phyloP scores from a whole-genome alignment of 2,329 filamentous ascomycete genomes.

The Alternaria consortialis region DNA sequence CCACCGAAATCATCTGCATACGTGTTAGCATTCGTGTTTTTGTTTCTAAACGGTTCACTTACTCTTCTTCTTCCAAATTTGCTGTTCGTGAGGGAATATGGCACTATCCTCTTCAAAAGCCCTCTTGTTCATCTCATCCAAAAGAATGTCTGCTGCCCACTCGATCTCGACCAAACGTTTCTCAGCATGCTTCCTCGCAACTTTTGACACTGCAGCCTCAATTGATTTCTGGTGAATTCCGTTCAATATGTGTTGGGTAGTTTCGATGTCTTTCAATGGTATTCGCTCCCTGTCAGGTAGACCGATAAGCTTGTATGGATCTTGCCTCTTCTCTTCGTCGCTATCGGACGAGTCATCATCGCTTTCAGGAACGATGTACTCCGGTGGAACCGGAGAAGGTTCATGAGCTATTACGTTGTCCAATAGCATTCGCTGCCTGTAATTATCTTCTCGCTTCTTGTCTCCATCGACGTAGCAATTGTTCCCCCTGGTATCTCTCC shows the following conservation, averaged over 20 bases:
- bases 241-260: neutral
- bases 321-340: neutral
- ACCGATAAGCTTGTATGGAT: conserved; percentile 5
- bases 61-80: conserved; percentile 10
- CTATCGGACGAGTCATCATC: neutral
- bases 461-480: neutral
- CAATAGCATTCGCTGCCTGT: neutral
- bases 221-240: conserved; percentile 1
- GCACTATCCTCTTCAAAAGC: conserved; percentile 14
- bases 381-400: neutral
- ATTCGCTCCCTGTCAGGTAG: conserved; percentile 1
- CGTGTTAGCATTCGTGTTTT: neutral
- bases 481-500: neutral
- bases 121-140: conserved; percentile 7
- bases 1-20: neutral
- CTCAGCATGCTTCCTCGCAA: neutral
- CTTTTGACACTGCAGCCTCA: neutral
- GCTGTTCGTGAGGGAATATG: conserved; percentile 1
- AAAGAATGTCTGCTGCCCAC: conserved; percentile 5
- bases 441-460: neutral
- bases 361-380: neutral
- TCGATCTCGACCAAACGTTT: conserved; percentile 11
- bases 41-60: neutral
- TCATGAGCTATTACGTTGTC: neutral
- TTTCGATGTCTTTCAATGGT: neutral